These are phyloP conservation scores for Senecio squalidus DNA, from an alignment of 140 eudicot genomes.

Conservation along the genomic window DNA sequence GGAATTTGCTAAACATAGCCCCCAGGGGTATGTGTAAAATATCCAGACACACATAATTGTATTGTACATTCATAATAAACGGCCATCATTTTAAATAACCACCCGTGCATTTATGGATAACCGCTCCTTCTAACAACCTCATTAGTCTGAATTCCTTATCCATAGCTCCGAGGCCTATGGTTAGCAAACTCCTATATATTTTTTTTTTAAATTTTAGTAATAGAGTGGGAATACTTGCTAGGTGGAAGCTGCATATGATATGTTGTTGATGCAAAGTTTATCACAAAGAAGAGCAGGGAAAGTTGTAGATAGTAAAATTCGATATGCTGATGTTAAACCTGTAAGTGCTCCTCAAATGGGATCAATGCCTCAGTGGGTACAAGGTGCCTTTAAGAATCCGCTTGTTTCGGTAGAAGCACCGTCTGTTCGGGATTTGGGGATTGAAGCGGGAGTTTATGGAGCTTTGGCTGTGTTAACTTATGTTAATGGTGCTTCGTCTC, in stretches of 20 bases:
- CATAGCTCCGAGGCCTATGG: too few species aligned
- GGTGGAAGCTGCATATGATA: slow-evolving; percentile 99
- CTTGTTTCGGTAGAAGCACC: slow-evolving; percentile 63
- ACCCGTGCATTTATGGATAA: too few species aligned
- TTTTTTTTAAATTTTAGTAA: slow-evolving; percentile 1
- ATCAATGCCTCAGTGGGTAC: slow-evolving; percentile 81
- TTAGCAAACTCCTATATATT: too few species aligned
- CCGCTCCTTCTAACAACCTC: too few species aligned
- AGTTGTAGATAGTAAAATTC: slow-evolving; percentile 71
- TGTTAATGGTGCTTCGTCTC: slow-evolving; percentile 71
- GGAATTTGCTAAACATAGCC: too few species aligned
- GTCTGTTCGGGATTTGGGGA: slow-evolving; percentile 63
- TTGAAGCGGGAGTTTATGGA: slow-evolving; percentile 92
- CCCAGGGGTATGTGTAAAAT: too few species aligned
- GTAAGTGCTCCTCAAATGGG: slow-evolving; percentile 49
- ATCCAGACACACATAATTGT: too few species aligned
- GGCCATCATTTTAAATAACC: too few species aligned
- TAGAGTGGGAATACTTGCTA: slow-evolving; percentile 13
- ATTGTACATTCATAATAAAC: too few species aligned
- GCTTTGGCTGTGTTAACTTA: slow-evolving; percentile 82
- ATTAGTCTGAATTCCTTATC: too few species aligned
- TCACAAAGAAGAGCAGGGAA: slow-evolving; percentile 92
- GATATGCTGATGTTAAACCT: slow-evolving; percentile 86
- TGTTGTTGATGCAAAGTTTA: slow-evolving; percentile 90
- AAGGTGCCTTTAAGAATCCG: slow-evolving; percentile 45